Base-by-base conservation (phyloP, 176 grass and related monocot species). In the Zea luxurians region DNA sequence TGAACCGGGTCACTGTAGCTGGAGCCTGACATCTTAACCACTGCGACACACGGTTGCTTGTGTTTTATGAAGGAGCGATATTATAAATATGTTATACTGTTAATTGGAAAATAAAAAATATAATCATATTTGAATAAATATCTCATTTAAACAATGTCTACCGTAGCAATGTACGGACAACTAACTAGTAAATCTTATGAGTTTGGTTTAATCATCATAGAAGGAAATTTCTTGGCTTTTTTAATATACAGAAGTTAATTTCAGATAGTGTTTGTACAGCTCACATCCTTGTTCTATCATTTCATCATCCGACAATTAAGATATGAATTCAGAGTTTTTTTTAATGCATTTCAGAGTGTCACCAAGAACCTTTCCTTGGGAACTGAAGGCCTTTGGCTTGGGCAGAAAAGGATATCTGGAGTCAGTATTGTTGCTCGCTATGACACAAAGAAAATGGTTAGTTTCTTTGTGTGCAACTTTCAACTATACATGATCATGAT, bases 401-500 rank as follows among this genome's bases (percentile, higher is more conserved):
- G 84, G 41, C 81, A 92, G 21, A 82, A 90, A 66, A 90, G 82
- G 48, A 90, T 84, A 74, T 88, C 91, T 71, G 82, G 84, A 67
- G 75, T 90, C 82, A 87, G 89, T 73, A 82, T 97, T 62, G 87
- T 82, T 93, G 86, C 84, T 82, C 91, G 89, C 40, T 97, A 97
- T 82, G 86, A 90, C 48, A 84, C 87, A 42, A 86, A 90, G 63
- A 90, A 92, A 63, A 86, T 84, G 85, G n/a, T n/a, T n/a, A n/a
- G n/a, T n/a, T n/a, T n/a, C n/a, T n/a, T n/a, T n/a, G n/a, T n/a
- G n/a, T n/a, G n/a, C n/a, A n/a, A n/a, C n/a, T n/a, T n/a, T n/a
- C n/a, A n/a, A n/a, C n/a, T n/a, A n/a, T n/a, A n/a, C n/a, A 76
- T 68, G 11, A 68, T 37, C 66, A 18, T 44, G 60, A 63, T 78